A percentile compares a stretch with the other conserved stretches of the same genome.
Conservation (phyloP, 2,329 filamentous ascomycete species). For the Trichophyton equinum region DNA sequence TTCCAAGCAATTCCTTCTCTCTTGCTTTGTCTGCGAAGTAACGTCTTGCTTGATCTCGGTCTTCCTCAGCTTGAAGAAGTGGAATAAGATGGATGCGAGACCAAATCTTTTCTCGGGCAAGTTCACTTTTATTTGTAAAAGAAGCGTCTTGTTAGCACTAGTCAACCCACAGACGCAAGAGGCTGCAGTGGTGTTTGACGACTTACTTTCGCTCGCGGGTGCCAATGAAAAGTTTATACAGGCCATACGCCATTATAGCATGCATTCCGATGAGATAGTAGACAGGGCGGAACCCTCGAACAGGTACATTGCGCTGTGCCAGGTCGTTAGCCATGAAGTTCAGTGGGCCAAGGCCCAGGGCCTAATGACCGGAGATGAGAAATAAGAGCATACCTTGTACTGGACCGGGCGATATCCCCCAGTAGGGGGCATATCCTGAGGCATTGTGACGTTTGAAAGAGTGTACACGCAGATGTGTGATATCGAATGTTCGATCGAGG, state of each 20-base stretch:
- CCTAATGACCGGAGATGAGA: constrained; percentile 1
- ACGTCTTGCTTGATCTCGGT: constrained; percentile 83
- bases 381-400: constrained; percentile 63
- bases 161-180: neutral
- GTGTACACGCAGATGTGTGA: neutral
- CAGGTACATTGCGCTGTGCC: constrained; percentile 73
- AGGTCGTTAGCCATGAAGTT: constrained; percentile 5
- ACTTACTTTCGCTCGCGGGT: constrained; percentile 84
- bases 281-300: constrained; percentile 75
- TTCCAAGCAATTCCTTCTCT: constrained; percentile 81
- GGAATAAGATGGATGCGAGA: constrained; percentile 88
- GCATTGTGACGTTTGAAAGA: constrained; percentile 48
- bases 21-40: constrained; percentile 75
- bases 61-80: constrained; percentile 87
- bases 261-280: constrained; percentile 66
- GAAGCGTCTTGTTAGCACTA: neutral
- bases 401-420: constrained; percentile 95
- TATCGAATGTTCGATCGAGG: constrained; percentile 21
- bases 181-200: neutral
- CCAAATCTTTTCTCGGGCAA: constrained; percentile 97
- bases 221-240: constrained; percentile 72
- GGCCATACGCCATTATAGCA: constrained; percentile 74
- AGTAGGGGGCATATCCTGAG: constrained; percentile 90
- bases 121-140: constrained; percentile 49
- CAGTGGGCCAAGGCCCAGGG: too few relatives aligned